These are phyloP conservation scores for Berberis thunbergii DNA, from an alignment of 164 flowering plant genomes.

Conservation along the genomic window DNA sequence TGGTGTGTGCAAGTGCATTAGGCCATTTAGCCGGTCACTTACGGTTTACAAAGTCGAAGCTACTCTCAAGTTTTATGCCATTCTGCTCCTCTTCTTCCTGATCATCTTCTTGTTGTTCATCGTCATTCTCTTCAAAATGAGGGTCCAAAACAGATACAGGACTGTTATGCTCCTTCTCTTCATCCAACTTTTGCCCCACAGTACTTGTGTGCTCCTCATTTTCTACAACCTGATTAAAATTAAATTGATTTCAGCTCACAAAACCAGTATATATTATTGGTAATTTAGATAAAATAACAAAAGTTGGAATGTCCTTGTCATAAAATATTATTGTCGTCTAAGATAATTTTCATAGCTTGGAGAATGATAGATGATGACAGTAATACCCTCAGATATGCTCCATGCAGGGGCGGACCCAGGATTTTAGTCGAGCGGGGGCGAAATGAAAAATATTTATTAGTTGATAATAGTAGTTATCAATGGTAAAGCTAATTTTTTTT, in stretches of 20 bases:
- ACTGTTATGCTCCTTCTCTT: slow-evolving; percentile 75
- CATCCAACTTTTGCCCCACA: slow-evolving; percentile 27
- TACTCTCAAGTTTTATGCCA: slow-evolving; percentile 41
- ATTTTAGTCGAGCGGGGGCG: too few relatives aligned
- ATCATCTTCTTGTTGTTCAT: slow-evolving; percentile 14
- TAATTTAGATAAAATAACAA: too few relatives aligned
- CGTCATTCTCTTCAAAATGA: slow-evolving; percentile 48
- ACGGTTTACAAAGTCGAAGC: slow-evolving; percentile 72
- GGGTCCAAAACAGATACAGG: slow-evolving; percentile 85
- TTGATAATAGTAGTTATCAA: too few relatives aligned
- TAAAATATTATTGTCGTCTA: too few relatives aligned
- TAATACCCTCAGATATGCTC: too few relatives aligned
- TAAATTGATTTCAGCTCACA: background rate
- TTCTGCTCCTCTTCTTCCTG: slow-evolving; percentile 23
- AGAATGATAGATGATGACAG: too few relatives aligned
- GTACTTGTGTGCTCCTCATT: slow-evolving; percentile 11
- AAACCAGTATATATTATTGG: background rate
- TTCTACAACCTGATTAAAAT: slow-evolving; percentile 13
- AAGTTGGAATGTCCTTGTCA: too few relatives aligned
- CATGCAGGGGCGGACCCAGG: too few relatives aligned
- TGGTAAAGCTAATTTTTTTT: too few relatives aligned
- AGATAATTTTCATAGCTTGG: too few relatives aligned
- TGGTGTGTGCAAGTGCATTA: background rate
- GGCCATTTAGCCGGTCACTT: slow-evolving; percentile 14
- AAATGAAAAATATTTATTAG: too few relatives aligned